These are phyloP conservation scores for Pseudocercospora fuligena DNA, from an alignment of 2,329 filamentous ascomycete species.

Conservation along the genomic window DNA sequence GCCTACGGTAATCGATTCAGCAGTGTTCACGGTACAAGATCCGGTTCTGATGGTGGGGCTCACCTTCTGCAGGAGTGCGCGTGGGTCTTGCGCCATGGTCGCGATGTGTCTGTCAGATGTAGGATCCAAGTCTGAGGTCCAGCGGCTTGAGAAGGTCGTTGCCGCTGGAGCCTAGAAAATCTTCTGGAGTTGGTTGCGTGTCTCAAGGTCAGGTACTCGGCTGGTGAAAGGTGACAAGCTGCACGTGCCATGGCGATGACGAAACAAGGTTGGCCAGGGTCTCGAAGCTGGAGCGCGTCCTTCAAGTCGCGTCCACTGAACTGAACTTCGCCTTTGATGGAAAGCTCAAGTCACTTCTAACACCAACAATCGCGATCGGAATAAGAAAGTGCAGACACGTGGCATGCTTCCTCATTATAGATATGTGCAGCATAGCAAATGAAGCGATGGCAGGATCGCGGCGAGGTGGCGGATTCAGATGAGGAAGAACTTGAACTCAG, in stretches of 20 bases:
- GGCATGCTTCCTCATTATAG: conserved; percentile 11
- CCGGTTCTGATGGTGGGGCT: conserved; percentile 13
- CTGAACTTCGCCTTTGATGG: background rate
- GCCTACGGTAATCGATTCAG: conserved; percentile 62
- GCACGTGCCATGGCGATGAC: conserved; percentile 5
- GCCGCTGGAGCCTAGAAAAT: conserved; percentile 2
- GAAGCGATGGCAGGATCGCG: conserved; percentile 55
- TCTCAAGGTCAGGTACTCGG: background rate
- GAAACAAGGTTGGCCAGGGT: background rate
- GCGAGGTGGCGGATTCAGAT: conserved; percentile 58
- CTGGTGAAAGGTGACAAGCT: background rate
- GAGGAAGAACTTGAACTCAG: conserved; percentile 49
- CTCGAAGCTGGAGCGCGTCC: background rate
- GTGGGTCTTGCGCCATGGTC: conserved; percentile 75
- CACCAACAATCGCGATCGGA: background rate
- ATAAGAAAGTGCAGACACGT: background rate
- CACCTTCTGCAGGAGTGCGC: conserved; percentile 79
- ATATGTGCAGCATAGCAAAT: conserved; percentile 43
- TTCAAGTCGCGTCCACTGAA: background rate
- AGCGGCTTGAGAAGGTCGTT: background rate
- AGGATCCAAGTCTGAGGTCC: background rate
- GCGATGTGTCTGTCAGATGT: background rate
- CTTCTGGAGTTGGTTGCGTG: background rate
- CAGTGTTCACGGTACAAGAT: conserved; percentile 12
- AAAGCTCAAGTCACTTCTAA: background rate